These are phyloP conservation scores for Plantago ovata DNA, from an alignment of 257 asterid species.

Conservation along the genomic window DNA sequence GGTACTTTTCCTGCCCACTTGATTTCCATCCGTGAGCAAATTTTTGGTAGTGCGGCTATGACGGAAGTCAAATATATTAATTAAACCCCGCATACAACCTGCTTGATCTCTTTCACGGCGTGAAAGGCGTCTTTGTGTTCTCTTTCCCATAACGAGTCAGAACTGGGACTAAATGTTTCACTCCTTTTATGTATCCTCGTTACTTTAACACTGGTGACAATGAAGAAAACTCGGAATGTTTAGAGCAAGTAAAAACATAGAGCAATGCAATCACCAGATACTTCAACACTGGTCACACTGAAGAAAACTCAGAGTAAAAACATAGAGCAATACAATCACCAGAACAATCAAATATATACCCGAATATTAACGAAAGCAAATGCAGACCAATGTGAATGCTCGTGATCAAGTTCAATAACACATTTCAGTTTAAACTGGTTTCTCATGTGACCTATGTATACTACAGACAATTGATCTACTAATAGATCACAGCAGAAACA, in stretches of 20 bases:
- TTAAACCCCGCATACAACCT: constrained; percentile 81
- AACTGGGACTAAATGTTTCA: constrained; percentile 24
- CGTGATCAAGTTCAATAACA: background rate
- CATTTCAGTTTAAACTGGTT: constrained; percentile 1
- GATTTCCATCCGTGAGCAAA: constrained; percentile 68
- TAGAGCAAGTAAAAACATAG: background rate
- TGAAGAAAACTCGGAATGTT: background rate
- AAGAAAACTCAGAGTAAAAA: background rate
- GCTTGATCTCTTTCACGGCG: constrained; percentile 63
- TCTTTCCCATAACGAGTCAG: constrained; percentile 60
- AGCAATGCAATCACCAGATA: background rate
- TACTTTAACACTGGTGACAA: constrained; percentile 23
- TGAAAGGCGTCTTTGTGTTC: constrained; percentile 46
- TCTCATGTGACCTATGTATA: background rate
- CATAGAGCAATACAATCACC: background rate
- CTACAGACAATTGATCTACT: background rate
- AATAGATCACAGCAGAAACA: constrained; percentile 4
- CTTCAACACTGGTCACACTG: constrained; percentile 24
- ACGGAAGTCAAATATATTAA: constrained; percentile 77
- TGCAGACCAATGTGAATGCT: constrained; percentile 8
- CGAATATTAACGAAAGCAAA: constrained; percentile 4
- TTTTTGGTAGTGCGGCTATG: constrained; percentile 65
- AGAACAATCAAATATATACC: background rate
- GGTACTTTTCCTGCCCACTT: constrained; percentile 34
- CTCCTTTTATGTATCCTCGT: constrained; percentile 15